These are phyloP conservation scores for Nicotiana tomentosiformis DNA, from an alignment of 257 asterid genomes.

Conservation along the genomic window DNA sequence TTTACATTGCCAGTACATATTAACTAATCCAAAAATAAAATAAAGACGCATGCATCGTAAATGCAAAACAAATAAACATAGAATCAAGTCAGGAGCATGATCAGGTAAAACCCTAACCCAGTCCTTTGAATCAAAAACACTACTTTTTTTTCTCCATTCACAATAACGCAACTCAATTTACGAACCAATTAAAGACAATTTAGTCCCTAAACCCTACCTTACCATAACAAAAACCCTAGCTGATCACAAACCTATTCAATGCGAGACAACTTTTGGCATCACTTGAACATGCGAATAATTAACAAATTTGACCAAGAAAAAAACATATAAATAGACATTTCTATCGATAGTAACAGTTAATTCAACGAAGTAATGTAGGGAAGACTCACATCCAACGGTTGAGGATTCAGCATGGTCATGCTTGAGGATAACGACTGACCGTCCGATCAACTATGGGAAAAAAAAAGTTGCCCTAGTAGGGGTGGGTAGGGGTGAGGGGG, in stretches of 20 bases:
- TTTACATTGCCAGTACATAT: no score
- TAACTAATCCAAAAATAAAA: no score
- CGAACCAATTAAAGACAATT: conserved; percentile 4
- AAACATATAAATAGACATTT: neutral
- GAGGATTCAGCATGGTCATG: conserved; percentile 87
- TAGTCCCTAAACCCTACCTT: conserved; percentile 28
- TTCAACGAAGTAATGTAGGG: conserved; percentile 13
- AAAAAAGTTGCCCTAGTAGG: neutral
- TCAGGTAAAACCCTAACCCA: conserved; percentile 11
- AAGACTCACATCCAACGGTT: conserved; percentile 64
- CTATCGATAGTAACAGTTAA: conserved; percentile 5
- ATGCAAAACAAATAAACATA: neutral
- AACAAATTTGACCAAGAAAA: conserved; percentile 19
- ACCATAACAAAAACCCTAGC: conserved; percentile 51
- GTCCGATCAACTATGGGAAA: conserved; percentile 38
- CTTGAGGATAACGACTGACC: conserved; percentile 25
- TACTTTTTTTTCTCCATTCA: conserved; percentile 12
- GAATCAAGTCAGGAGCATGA: neutral
- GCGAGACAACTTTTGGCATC: conserved; percentile 8
- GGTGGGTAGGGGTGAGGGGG: neutral
- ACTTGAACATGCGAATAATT: conserved; percentile 10
- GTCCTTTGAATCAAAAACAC: conserved; percentile 10
- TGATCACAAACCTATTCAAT: conserved; percentile 15
- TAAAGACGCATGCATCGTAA: neutral
- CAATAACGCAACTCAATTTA: conserved; percentile 19